phyloP scores from a whole-genome alignment of 2,329 filamentous ascomycete species.

The Fusarium xyrophilum region DNA sequence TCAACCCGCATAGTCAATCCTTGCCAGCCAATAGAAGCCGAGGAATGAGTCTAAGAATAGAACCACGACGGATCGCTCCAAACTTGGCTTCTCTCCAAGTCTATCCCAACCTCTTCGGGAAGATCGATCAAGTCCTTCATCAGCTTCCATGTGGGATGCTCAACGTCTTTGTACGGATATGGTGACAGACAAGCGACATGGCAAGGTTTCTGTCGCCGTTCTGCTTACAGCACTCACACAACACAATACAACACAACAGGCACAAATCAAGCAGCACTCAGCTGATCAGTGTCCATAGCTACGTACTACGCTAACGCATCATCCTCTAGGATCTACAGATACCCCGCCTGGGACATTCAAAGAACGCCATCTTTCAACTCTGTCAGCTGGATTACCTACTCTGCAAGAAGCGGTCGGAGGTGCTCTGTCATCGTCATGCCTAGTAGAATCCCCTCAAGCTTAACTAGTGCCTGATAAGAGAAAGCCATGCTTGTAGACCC shows the following conservation, averaged over 20 bases:
- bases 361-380: constrained; percentile 13
- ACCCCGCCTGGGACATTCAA: background rate
- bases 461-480: background rate
- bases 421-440: background rate
- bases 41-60: constrained; percentile 39
- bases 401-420: constrained; percentile 18
- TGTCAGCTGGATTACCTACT: constrained; percentile 13
- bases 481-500: constrained; percentile 23
- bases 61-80: constrained; percentile 15
- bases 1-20: constrained; percentile 33
- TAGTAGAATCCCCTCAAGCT: constrained; percentile 1
- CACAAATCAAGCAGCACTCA: background rate
- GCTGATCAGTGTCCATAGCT: background rate
- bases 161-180: background rate
- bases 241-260: background rate
- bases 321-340: constrained; percentile 5
- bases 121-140: background rate
- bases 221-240: background rate
- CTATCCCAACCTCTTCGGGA: constrained; percentile 29
- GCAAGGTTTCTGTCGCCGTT: background rate
- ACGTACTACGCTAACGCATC: background rate
- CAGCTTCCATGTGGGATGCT: background rate
- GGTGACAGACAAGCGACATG: background rate
- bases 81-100: constrained; percentile 9
- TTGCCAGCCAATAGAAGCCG: constrained; percentile 26